These are phyloP conservation scores for Magnolia officinalis DNA, from an alignment of 164 flowering plant species.

Conservation along the genomic window DNA sequence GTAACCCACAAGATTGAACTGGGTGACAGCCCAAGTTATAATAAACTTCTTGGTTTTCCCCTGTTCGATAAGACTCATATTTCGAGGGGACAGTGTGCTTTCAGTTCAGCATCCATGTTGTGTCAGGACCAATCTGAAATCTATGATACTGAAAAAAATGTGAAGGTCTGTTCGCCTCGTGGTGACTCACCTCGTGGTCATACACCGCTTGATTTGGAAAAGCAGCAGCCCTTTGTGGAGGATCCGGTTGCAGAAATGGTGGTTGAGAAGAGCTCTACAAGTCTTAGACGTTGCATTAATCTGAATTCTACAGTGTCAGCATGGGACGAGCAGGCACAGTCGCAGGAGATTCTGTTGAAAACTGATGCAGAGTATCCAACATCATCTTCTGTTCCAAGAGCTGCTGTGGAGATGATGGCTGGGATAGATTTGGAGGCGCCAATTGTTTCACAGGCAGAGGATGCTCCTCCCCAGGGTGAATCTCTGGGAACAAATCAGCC, in stretches of 20 bases:
- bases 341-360: not conserved
- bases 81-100: conserved; percentile 24
- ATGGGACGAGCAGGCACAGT: conserved; percentile 2
- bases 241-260: conserved; percentile 21
- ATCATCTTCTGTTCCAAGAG: conserved; percentile 18
- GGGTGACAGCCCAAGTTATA: conserved; percentile 20
- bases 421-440: conserved; percentile 73
- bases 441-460: conserved; percentile 25
- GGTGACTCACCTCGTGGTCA: conserved; percentile 51
- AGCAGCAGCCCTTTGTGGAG: conserved; percentile 16
- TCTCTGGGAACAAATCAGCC: conserved; percentile 9
- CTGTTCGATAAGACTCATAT: conserved; percentile 36
- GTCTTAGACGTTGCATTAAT: conserved; percentile 43
- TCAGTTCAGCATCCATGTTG: conserved; percentile 16
- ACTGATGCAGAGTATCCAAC: conserved; percentile 47
- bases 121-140: conserved; percentile 14
- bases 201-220: conserved; percentile 22
- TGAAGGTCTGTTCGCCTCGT: conserved; percentile 33
- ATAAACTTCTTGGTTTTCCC: conserved; percentile 63
- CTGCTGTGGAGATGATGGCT: conserved; percentile 20
- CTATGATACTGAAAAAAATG: conserved; percentile 18
- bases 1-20: conserved; percentile 23
- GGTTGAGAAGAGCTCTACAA: conserved; percentile 10
- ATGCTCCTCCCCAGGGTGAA: conserved; percentile 19
- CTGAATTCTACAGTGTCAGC: conserved; percentile 41